Conservation (phyloP, 768 basidiomycete species). For the Xanthoconium purpureum region DNA sequence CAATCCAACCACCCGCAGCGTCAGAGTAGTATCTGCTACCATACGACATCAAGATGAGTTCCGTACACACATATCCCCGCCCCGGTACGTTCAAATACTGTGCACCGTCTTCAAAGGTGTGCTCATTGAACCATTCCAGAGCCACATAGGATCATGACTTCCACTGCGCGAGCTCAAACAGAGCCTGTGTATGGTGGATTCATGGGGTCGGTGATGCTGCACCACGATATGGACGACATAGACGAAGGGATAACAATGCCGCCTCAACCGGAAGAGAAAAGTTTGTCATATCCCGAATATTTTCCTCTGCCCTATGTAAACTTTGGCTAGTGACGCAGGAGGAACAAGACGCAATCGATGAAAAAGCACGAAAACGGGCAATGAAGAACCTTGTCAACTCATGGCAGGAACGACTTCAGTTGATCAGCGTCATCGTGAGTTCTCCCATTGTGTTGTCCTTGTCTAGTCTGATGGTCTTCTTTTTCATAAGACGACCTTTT, state of each 20-base stretch:
- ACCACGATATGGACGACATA: conserved; percentile 2
- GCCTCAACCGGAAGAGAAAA: conserved; percentile 10
- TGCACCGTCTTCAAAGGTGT: background rate
- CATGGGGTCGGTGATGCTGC: conserved; percentile 19
- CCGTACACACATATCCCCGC: conserved; percentile 8
- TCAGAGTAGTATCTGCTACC: background rate
- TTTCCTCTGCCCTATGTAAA: background rate
- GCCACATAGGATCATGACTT: conserved; percentile 13
- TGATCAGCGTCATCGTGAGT: conserved; percentile 58
- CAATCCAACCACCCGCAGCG: background rate
- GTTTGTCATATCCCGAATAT: conserved; percentile 10
- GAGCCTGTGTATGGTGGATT: conserved; percentile 19
- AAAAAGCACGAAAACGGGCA: conserved; percentile 41
- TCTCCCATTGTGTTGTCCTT: background rate
- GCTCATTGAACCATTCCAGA: conserved; percentile 6
- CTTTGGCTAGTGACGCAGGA: conserved; percentile 40
- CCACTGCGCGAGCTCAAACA: conserved; percentile 13
- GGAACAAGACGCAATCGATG: conserved; percentile 49
- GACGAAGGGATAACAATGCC: conserved; percentile 14
- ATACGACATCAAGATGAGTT: conserved; percentile 5
- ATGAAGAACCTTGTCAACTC: conserved; percentile 52
- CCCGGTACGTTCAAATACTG: conserved; percentile 2
- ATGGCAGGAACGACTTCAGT: conserved; percentile 61
- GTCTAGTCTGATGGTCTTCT: background rate
- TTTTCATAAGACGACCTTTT: conserved; percentile 53